A percentile compares a stretch with the other conserved stretches of the same genome.
phyloP scores from a whole-genome alignment of 768 basidiomycete genomes.

The Rhodotorula graminis region DNA sequence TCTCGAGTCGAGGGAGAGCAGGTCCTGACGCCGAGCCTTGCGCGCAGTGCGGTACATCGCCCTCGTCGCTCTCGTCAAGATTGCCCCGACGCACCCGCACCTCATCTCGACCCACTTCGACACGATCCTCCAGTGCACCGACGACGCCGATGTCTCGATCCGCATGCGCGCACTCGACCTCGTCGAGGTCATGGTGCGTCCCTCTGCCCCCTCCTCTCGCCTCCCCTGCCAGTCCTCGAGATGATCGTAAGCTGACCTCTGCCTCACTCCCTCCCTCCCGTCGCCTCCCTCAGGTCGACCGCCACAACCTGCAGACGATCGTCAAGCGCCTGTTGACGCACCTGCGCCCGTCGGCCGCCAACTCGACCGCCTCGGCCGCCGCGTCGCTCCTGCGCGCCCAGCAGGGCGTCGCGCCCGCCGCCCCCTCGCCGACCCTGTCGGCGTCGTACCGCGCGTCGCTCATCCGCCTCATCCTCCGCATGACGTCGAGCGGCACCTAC shows the following conservation, averaged over 20 bases:
- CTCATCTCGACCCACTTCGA: conserved; percentile 87
- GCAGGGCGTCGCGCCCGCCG: conserved; percentile 20
- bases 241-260: too few relatives aligned
- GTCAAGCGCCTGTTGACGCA: conserved; percentile 85
- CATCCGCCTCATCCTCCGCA: conserved; percentile 73
- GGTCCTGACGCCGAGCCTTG: background rate
- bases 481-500: conserved; percentile 74
- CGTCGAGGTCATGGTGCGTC: conserved; percentile 79
- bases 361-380: conserved; percentile 44
- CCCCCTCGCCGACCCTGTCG: conserved; percentile 55
- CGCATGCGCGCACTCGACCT: conserved; percentile 93
- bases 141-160: conserved; percentile 91
- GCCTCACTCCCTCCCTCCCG: background rate
- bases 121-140: conserved; percentile 79
- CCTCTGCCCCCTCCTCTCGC: background rate
- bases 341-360: conserved; percentile 51
- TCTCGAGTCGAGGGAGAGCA: too few relatives aligned
- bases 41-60: conserved; percentile 97
- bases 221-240: background rate
- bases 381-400: conserved; percentile 34
- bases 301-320: conserved; percentile 76
- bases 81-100: conserved; percentile 68
- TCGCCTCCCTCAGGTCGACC: conserved; percentile 69
- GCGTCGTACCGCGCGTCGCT: conserved; percentile 80
- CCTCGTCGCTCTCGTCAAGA: conserved; percentile 87